Base-by-base conservation (phyloP, 306 rosid genomes). In the Acacia melanoxylon region DNA sequence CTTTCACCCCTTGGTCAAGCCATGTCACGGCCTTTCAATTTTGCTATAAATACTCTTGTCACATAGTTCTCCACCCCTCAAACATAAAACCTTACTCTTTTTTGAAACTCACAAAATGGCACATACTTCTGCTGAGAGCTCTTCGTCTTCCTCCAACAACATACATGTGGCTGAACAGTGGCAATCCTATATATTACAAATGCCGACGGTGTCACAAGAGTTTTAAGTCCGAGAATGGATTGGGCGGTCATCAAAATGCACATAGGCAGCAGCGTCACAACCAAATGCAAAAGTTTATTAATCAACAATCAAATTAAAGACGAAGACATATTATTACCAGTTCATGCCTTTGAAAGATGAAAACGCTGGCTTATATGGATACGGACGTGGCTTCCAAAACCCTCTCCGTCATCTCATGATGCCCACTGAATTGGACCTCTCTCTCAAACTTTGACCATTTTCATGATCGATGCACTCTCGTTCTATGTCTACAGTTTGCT, bases 231-330 rank as follows among this genome's bases (percentile, higher is more conserved):
- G 4, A 74, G 20, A 83, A 77, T 22, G 87, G 85, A 19, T 22
- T 87, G 0, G 86, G 85, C 11, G 83, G 90, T 68, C 90, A 87
- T 68, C 88, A 85, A 58, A 87, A 83, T 27, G 88, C 85, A 3
- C 90, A 85, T 48, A 68, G 85, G 25, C 27, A n/a, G 4, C 67
- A n/a, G 4, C 67, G 72, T 3, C 48, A 70, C 10, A 69, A 52
- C 14, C 76, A 33, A 25, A 9, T n/a, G 25, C 29, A 16, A 2
- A 44, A 11, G 27, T 12, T 52, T 17, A 19, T 0, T 17, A 8
- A 52, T 52, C 61, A 6, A 8, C 24, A 6, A 52, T 17, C 61
- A 33, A 6, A 52, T 17, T 25, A 33, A 70, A 44, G 54, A 5
- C 12, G 5, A 2, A 15, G 0, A 16, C 11, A 5, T 74, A 33